Evolutionary conservation across 768 basidiomycete genomes (phyloP).

Genomic region (Lyophyllum decastes): DNA sequence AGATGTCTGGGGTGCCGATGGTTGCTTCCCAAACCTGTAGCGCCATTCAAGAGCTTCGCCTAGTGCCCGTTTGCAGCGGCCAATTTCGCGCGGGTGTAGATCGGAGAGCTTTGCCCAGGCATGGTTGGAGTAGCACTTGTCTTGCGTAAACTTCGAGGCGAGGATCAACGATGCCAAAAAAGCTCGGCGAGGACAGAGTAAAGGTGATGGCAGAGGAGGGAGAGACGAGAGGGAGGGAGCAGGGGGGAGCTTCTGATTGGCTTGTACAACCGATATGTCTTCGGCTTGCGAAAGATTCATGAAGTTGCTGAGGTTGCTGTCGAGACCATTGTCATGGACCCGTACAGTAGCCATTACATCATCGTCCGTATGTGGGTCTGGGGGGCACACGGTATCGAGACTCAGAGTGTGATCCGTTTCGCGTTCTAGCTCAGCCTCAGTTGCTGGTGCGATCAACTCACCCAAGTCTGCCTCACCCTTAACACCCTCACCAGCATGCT

Average conservation of each 20-base stretch:
- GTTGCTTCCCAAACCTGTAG: conserved; percentile 85
- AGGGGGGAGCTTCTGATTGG: conserved; percentile 5
- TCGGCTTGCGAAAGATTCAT: conserved; percentile 3
- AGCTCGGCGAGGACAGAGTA: conserved; percentile 85
- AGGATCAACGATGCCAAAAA: conserved; percentile 89
- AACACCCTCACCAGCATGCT: conserved; percentile 45
- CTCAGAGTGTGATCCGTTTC: conserved; percentile 34
- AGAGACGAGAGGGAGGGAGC: conserved; percentile 20
- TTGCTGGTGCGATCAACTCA: conserved; percentile 43
- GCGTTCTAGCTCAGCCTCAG: conserved; percentile 41
- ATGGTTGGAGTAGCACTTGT: conserved; percentile 89
- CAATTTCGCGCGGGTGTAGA: conserved; percentile 81
- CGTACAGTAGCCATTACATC: conserved; percentile 44
- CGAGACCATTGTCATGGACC: conserved; percentile 29
- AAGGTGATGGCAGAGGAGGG: conserved; percentile 66
- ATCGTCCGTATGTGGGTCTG: conserved; percentile 20
- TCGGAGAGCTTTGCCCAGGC: conserved; percentile 97
- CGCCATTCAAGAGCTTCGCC: conserved; percentile 87
- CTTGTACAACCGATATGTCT: neutral
- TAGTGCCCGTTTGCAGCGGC: conserved; percentile 85
- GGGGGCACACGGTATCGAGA: conserved; percentile 17
- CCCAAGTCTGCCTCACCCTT: conserved; percentile 41
- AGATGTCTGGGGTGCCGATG: conserved; percentile 25
- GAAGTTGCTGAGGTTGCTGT: conserved; percentile 21
- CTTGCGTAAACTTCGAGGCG: conserved; percentile 91